These are phyloP conservation scores for Cercospora janseana DNA, from an alignment of 2,329 filamentous ascomycete species.

Conservation along the genomic window DNA sequence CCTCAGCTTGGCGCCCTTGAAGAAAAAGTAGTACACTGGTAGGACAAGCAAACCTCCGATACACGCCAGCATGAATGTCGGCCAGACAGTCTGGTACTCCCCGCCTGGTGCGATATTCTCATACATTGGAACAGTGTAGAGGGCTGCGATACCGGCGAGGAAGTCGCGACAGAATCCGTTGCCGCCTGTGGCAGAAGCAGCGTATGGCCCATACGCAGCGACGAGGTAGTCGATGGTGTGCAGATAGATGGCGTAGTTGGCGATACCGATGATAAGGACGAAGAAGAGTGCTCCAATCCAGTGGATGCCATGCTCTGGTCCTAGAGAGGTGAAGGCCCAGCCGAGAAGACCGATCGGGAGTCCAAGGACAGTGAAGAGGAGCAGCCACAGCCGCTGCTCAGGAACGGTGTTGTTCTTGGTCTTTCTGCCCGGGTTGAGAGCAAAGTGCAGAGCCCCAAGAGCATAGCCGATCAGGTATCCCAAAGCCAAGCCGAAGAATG, in stretches of 20 bases:
- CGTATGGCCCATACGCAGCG: conserved; percentile 69
- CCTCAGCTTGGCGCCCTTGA: conserved; percentile 43
- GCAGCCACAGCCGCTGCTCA: conserved; percentile 64
- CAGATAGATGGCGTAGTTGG: conserved; percentile 52
- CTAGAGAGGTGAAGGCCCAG: conserved; percentile 67
- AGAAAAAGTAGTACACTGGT: conserved; percentile 57
- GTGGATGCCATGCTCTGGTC: conserved; percentile 53
- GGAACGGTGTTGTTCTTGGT: conserved; percentile 53
- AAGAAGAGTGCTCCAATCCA: conserved; percentile 70
- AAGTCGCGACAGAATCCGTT: conserved; percentile 74
- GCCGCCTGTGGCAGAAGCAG: conserved; percentile 71
- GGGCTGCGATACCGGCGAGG: conserved; percentile 67
- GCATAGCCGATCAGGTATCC: conserved; percentile 64
- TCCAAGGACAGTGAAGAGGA: conserved; percentile 61
- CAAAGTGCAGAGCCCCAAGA: conserved; percentile 51
- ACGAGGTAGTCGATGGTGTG: conserved; percentile 60
- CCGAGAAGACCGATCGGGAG: conserved; percentile 67
- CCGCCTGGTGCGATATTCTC: conserved; percentile 29
- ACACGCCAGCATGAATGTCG: conserved; percentile 54
- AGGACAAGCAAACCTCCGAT: conserved; percentile 53
- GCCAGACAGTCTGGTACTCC: conserved; percentile 43
- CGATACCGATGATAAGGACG: conserved; percentile 65
- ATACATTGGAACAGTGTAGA: conserved; percentile 60
- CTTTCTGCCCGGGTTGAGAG: conserved; percentile 48
- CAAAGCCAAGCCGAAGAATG: conserved; percentile 59